Evolutionary conservation across 129 eudicot genomes (phyloP), one percentile per base, ranked within the genome.

Genomic region (Dittrichia graveolens): DNA sequence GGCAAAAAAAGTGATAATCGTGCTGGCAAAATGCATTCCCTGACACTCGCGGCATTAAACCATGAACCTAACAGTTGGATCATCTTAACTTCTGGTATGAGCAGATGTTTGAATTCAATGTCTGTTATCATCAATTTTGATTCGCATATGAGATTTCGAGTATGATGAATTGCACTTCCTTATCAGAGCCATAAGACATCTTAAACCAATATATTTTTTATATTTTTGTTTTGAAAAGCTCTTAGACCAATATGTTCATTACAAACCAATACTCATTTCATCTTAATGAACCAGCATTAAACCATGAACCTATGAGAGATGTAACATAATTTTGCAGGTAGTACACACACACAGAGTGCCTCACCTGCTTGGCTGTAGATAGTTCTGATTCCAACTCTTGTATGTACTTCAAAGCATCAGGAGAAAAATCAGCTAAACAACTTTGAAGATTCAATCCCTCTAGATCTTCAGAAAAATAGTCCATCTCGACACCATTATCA

Each of bases 321-420:
- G 16, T 38, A 16, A 18, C 1, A 18, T 41, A 55, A 40, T 40
- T 24, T 54, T 55, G 53, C 65, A 44, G 16, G 35, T 38, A 69
- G 18, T 38, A 35, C 2, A 48, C 53, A 68, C 48, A 6, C 46
- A 53, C 4, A 14, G 2, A 7, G 4, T 11, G 24, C 4, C 77
- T 83, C 78, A 86, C 95, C 85, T 84, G 75, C 79, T 86, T 84
- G 53, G 83, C 83, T 3, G 70, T 15, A 7, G 78, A 71, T 19
- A 88, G 69, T 78, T 91, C 92, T 39, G 71, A 60, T 82, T 91
- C 90, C 80, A 88, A 82, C 40, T 78, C 79, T 73, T 84, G 88
- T 42, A 91, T 82, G 71, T 88, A 88, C 37, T 69, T 75, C 71
- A 82, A 45, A 52, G 77, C 90, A 61, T 88, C 90, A 3, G 81